Conservation (phyloP, 129 eudicot genomes). For the Chrysanthemum lavandulifolium region DNA sequence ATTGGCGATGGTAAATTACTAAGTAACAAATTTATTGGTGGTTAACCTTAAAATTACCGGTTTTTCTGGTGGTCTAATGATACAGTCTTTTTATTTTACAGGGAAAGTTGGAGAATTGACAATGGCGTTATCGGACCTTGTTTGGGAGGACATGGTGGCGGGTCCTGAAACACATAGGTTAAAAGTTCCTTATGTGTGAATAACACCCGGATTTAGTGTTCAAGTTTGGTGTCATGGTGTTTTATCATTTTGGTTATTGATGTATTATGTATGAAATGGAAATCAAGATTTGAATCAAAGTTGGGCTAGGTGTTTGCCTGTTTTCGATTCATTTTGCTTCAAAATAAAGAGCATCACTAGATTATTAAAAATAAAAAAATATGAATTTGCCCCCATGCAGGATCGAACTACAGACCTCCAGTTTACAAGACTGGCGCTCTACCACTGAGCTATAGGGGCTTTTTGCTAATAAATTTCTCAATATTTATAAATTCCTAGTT, state of each 20-base stretch:
- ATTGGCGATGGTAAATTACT: conserved; percentile 77
- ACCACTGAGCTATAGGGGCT: conserved; percentile 99
- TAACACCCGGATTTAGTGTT: background rate
- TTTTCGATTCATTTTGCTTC: background rate
- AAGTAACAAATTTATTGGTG: background rate
- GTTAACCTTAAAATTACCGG: background rate
- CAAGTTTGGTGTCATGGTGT: background rate
- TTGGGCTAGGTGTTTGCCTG: conserved; percentile 6
- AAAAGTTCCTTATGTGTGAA: conserved; percentile 58
- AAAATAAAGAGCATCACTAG: background rate
- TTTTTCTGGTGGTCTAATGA: conserved; percentile 2
- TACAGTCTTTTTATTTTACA: conserved; percentile 21
- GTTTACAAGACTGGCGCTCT: conserved; percentile 99
- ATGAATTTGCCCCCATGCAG: conserved; percentile 72
- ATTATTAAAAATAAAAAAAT: too few relatives aligned
- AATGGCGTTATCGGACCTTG: conserved; percentile 78
- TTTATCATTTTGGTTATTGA: background rate
- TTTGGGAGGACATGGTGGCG: conserved; percentile 94
- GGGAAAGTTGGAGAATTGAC: conserved; percentile 85
- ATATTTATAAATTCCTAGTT: too few relatives aligned
- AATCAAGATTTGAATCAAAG: conserved; percentile 27
- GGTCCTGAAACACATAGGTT: conserved; percentile 82
- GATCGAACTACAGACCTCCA: conserved; percentile 99
- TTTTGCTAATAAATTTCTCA: background rate
- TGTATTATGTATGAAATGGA: conserved; percentile 17